Base-by-base conservation (phyloP, 768 basidiomycete genomes). In the Mycena sanguinolenta region DNA sequence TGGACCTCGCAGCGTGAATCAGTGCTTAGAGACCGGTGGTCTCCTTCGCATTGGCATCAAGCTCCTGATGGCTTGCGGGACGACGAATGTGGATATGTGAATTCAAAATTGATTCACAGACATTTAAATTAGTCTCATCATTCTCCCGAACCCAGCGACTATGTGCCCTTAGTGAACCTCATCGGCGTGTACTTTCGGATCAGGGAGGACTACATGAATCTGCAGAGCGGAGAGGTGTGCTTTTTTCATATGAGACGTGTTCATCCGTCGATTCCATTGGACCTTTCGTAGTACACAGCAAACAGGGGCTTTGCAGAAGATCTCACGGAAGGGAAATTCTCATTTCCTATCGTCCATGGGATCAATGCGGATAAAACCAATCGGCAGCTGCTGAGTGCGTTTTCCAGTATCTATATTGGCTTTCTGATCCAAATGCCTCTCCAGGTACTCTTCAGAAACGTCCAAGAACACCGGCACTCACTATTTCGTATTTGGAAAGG, bases 181-280 rank as follows among this genome's bases (percentile, higher is more conserved):
- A 93, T 98, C 69, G 95, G 97, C 3, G 89, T 98, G n/a, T 93
- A 91, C 75, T 98, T 96, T 79, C 97, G 98, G 78, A 97, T 99
- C 74, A 84, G 96, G n/a, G 97, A 99, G 75, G 97, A 98, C 79
- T 93, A 96, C 54, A 95, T 97, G 94, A 98, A 98, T 75, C 82
- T 98, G 28, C 92, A 97, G 76, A 95, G 94, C 57, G 87, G 88
- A 21, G 90, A 96, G 85, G 96, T 95, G 74, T 28, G 83, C 58
- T 12, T 60, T 38, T n/a, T 17, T 25, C 14, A 14, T 39, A 13
- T 19, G n/a, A n/a, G n/a, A 10, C 39, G 8, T 23, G 9, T 16
- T 44, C 16, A 10, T 2, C 25, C 13, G 4, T 17, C 23, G 13
- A 34, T 39, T 38, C 14, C 8, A 38, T 28, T 28, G 38, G 9